Evolutionary conservation across 1,139 yeast species (phyloP).

Genomic region (Hanseniaspora uvarum): DNA sequence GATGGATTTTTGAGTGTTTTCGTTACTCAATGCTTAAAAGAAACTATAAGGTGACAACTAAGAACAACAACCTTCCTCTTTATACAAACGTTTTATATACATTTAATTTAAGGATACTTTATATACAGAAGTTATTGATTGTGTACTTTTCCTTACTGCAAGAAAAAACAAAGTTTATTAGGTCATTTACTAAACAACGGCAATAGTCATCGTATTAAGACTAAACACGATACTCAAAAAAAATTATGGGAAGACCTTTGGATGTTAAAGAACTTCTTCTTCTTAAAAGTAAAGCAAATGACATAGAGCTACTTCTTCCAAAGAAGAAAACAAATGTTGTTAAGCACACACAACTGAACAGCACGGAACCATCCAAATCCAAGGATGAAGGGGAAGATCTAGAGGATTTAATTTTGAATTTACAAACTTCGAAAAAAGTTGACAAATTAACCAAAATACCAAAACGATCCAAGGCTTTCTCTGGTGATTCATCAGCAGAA

Average conservation of each 20-base stretch:
- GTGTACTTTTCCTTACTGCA: no score
- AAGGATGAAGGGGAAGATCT: neutral
- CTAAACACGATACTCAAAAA: no score
- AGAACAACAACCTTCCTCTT: no score
- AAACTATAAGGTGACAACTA: no score
- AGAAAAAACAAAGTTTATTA: no score
- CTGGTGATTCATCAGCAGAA: neutral
- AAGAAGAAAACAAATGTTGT: neutral
- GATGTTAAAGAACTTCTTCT: constrained; percentile 7
- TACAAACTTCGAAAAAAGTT: constrained; percentile 1
- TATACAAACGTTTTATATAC: no score
- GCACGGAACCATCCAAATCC: neutral
- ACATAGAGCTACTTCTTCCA: neutral
- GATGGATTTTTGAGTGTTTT: no score
- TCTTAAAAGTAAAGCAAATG: constrained; percentile 3
- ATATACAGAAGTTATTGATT: no score
- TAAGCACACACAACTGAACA: neutral
- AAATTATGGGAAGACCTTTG: constrained; percentile 2
- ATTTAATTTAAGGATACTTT: no score
- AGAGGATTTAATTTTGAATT: neutral
- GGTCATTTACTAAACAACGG: no score
- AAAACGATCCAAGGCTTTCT: neutral
- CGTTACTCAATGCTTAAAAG: no score
- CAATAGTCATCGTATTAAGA: no score
- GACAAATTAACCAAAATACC: constrained; percentile 7